These are phyloP conservation scores for Tolypocladium capitatum DNA, from an alignment of 2,329 filamentous ascomycete species.

Conservation along the genomic window DNA sequence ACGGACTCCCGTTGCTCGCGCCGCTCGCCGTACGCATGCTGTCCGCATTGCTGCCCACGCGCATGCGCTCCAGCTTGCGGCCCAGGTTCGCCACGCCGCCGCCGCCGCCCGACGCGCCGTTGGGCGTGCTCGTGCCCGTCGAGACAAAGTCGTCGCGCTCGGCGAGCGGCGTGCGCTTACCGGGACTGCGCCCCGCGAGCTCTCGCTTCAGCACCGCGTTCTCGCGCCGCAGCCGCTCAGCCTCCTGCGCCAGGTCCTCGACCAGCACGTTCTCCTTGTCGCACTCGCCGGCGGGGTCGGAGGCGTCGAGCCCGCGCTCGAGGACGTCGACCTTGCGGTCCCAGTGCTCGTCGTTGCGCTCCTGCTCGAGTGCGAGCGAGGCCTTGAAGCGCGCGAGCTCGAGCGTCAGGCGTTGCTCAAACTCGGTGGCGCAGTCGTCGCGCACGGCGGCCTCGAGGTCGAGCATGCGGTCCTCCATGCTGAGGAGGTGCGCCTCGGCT, in stretches of 20 bases:
- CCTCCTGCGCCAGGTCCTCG: constrained; percentile 56
- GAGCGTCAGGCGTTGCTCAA: constrained; percentile 61
- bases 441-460: constrained; percentile 72
- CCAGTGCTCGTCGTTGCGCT: constrained; percentile 70
- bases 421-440: constrained; percentile 79
- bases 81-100: constrained; percentile 26
- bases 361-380: constrained; percentile 64
- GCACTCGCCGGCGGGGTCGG: constrained; percentile 35
- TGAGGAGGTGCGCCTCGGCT: constrained; percentile 59
- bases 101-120: constrained; percentile 10
- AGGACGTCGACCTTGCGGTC: constrained; percentile 70
- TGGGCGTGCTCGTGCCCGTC: constrained; percentile 1
- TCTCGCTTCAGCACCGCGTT: constrained; percentile 54
- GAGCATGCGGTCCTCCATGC: constrained; percentile 51
- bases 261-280: constrained; percentile 50
- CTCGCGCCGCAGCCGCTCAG: constrained; percentile 53
- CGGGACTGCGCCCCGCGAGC: constrained; percentile 48
- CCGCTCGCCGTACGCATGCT: constrained; percentile 11
- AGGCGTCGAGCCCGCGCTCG: constrained; percentile 33
- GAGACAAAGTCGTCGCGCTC: constrained; percentile 36
- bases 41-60: constrained; percentile 26
- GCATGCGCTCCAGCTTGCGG: constrained; percentile 36
- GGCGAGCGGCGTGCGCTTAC: constrained; percentile 40
- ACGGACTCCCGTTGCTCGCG: constrained; percentile 26
- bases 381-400: constrained; percentile 75